Base-by-base conservation (phyloP, 2,329 filamentous ascomycete genomes). In the Hymenoscyphus fraxineus region DNA sequence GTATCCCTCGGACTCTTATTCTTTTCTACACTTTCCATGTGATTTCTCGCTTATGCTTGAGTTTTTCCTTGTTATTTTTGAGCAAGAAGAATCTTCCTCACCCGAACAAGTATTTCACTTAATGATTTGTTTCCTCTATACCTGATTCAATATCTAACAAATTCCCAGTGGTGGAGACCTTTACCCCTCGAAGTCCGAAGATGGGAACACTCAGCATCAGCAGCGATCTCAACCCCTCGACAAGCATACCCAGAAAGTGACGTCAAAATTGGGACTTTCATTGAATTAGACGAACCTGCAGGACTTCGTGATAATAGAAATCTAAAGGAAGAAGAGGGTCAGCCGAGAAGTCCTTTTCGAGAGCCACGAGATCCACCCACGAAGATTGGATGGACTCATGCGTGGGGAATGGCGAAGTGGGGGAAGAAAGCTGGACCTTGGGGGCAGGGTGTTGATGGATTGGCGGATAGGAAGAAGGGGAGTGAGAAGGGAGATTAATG, bases 81-180 rank as follows among this genome's bases (percentile, higher is more conserved):
- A 27, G n/a, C n/a, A 27, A 57, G n/a, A 57, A 22, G 7, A 22
- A 15, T 16, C 22, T 1, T 15, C 2, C 27, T 35, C 19, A 27
- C 10, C 3, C 35, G 41, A 59, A 13, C 27, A 5, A 27, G n/a
- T 59, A 9, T 22, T 22, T 35, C 1, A 35, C 35, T 35, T 35
- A 3, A 6, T 35, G 35, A 10, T 35, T 3, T 35, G 1, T 35
- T 35, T 10, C 9, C 35, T 35, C 6, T 35, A 35, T 4, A 44
- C n/a, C 15, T 19, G 1, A 51, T 51, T 51, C 19, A 54, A 27
- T 12, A 54, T 27, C 47, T 54, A 54, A 54, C 10, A 27, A 10
- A 5, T 31, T 7, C 15, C 1, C 19, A 61, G 60, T 93, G 90
- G 90, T 89, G 88, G 84, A 83, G 83, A 66, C 90, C 90, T 2